Conservation (phyloP, 2,329 filamentous ascomycete species). For the Cyphellophora attinorum region DNA sequence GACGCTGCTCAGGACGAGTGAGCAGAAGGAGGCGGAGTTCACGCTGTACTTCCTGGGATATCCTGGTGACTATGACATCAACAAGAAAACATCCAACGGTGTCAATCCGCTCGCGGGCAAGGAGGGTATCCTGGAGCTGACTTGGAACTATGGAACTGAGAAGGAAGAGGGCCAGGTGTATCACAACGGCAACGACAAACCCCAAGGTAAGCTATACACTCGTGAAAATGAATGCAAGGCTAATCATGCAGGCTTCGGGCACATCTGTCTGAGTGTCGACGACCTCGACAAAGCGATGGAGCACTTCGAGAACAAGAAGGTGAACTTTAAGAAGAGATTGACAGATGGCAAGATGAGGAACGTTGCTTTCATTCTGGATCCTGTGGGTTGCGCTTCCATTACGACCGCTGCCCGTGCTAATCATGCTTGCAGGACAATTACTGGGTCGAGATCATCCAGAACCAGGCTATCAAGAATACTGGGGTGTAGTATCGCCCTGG, state of each 20-base stretch:
- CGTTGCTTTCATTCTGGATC: conserved; percentile 82
- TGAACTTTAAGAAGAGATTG: conserved; percentile 90
- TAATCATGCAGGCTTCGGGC: conserved; percentile 93
- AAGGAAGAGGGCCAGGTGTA: conserved; percentile 75
- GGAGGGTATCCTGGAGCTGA: conserved; percentile 83
- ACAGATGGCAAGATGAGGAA: conserved; percentile 89
- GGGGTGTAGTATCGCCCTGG: conserved; percentile 26
- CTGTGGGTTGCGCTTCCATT: conserved; percentile 46
- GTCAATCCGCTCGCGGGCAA: conserved; percentile 53
- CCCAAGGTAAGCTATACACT: too few relatives aligned
- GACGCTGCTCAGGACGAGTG: conserved; percentile 63
- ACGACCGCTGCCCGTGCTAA: neutral
- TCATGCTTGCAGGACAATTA: conserved; percentile 36
- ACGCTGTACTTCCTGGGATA: conserved; percentile 93
- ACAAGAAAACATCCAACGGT: conserved; percentile 41
- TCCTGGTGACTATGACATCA: conserved; percentile 44
- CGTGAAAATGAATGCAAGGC: too few relatives aligned
- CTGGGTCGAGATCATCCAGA: conserved; percentile 64
- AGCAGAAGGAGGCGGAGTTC: conserved; percentile 64
- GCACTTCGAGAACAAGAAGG: conserved; percentile 70
- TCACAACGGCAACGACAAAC: conserved; percentile 83
- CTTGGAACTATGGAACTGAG: conserved; percentile 70
- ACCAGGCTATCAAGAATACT: conserved; percentile 31
- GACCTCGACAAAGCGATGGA: conserved; percentile 79
- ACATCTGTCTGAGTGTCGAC: conserved; percentile 82